Percentiles rank a stretch among this genome's conserved stretches.
Evolutionary conservation across 495 filamentous ascomycete species (phyloP).

Genomic region (Hyphodiscus hymeniophilus): DNA sequence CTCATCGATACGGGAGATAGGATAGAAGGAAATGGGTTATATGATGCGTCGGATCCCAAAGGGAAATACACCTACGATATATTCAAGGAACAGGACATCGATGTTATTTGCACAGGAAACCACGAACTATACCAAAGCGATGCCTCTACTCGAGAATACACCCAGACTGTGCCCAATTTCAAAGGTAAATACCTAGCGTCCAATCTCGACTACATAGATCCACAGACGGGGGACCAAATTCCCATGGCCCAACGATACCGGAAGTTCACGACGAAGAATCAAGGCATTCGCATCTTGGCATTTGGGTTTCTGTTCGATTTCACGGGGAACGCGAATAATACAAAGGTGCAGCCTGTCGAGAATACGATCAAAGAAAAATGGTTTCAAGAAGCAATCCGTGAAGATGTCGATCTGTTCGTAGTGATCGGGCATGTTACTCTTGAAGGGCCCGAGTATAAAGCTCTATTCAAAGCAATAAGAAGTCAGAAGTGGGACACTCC

Average conservation of each 20-base stretch:
- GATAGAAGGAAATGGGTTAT: constrained; percentile 94
- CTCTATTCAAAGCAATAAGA: constrained; percentile 73
- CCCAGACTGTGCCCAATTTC: constrained; percentile 71
- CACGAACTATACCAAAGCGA: constrained; percentile 85
- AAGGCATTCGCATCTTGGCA: constrained; percentile 72
- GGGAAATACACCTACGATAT: constrained; percentile 84
- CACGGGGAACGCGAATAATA: constrained; percentile 80
- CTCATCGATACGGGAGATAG: constrained; percentile 92
- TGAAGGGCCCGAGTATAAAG: constrained; percentile 65
- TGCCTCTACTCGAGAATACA: constrained; percentile 69
- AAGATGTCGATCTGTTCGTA: constrained; percentile 82
- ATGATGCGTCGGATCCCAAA: constrained; percentile 81
- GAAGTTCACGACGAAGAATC: constrained; percentile 85
- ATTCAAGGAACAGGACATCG: constrained; percentile 69
- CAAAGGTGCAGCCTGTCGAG: constrained; percentile 68
- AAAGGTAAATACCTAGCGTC: constrained; percentile 71
- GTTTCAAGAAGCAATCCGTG: constrained; percentile 81
- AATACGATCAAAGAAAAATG: constrained; percentile 74
- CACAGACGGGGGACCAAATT: constrained; percentile 55
- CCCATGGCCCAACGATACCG: constrained; percentile 76
- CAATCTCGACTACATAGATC: constrained; percentile 83
- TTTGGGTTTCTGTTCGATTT: constrained; percentile 97
- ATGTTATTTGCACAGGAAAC: constrained; percentile 84
- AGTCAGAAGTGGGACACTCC: constrained; percentile 68
- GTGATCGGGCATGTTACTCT: constrained; percentile 83